phyloP scores from a whole-genome alignment of 257 asterid genomes.

The Leonotis leonurus region DNA sequence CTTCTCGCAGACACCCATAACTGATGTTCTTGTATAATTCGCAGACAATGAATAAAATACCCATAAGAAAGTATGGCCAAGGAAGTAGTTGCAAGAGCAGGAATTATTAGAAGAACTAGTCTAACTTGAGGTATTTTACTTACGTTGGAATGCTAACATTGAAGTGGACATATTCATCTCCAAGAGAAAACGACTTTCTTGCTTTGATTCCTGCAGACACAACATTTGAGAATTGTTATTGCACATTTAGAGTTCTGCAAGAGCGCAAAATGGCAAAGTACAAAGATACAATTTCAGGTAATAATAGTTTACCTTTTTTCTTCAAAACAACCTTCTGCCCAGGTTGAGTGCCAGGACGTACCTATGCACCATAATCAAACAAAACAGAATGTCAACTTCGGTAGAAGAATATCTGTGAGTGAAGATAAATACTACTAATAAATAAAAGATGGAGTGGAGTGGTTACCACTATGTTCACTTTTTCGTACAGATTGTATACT shows the following conservation, averaged over 20 bases:
- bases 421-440: not conserved
- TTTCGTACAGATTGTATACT: not conserved
- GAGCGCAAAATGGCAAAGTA: not conserved
- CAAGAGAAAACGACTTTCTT: conserved; percentile 62
- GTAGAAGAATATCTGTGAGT: not conserved
- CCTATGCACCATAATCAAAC: conserved; percentile 36
- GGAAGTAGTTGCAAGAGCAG: not conserved
- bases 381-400: not conserved
- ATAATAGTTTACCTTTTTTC: conserved; percentile 51
- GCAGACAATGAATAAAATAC: too few relatives aligned
- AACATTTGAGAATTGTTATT: not conserved
- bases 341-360: conserved; percentile 91
- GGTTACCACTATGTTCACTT: not conserved
- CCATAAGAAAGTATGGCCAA: not conserved
- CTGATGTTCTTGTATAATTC: not conserved
- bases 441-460: not conserved
- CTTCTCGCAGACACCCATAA: not conserved
- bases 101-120: not conserved
- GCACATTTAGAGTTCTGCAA: not conserved
- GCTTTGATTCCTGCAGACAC: conserved; percentile 67
- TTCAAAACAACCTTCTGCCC: conserved; percentile 87
- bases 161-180: conserved; percentile 88
- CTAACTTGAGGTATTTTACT: conserved; percentile 31
- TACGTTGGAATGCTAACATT: conserved; percentile 87
- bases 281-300: not conserved